phyloP scores from a whole-genome alignment of 495 filamentous ascomycete species.

The Xylaria acuta region DNA sequence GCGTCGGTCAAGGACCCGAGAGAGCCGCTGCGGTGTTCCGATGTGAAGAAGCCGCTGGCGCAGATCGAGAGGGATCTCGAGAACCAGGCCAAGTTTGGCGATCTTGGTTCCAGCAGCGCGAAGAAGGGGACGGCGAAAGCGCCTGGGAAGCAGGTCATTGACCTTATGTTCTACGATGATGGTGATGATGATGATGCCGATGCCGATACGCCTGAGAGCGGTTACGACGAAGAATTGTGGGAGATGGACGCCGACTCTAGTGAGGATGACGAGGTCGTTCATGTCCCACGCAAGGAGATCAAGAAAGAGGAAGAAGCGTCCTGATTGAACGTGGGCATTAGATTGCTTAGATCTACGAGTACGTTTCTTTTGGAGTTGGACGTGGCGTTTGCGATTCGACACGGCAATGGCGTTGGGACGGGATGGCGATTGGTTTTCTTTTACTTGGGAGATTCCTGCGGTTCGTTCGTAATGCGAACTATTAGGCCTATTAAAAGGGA shows the following conservation, averaged over 20 bases:
- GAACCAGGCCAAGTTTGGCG: not conserved
- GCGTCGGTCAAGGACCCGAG: constrained; percentile 1
- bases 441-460: not conserved
- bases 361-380: too few relatives aligned
- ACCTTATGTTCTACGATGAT: not conserved
- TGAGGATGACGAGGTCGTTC: not conserved
- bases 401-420: not conserved
- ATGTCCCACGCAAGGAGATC: not conserved
- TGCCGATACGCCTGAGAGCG: too few relatives aligned
- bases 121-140: not conserved
- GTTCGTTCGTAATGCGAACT: not conserved
- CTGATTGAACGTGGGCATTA: not conserved
- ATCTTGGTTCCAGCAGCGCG: not conserved
- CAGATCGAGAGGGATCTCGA: constrained; percentile 17
- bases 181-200: not conserved
- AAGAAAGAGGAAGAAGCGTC: not conserved
- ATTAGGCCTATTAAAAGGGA: not conserved
- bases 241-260: not conserved
- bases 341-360: too few relatives aligned
- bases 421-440: not conserved
- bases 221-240: not conserved
- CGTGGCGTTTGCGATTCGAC: not conserved
- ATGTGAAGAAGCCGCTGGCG: not conserved
- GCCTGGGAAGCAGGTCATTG: too few relatives aligned
- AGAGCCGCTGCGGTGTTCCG: not conserved